Percentiles rank a stretch among this genome's conserved stretches.
Evolutionary conservation across 2,329 filamentous ascomycete genomes (phyloP).

Genomic region (Verticillium tricorpus): DNA sequence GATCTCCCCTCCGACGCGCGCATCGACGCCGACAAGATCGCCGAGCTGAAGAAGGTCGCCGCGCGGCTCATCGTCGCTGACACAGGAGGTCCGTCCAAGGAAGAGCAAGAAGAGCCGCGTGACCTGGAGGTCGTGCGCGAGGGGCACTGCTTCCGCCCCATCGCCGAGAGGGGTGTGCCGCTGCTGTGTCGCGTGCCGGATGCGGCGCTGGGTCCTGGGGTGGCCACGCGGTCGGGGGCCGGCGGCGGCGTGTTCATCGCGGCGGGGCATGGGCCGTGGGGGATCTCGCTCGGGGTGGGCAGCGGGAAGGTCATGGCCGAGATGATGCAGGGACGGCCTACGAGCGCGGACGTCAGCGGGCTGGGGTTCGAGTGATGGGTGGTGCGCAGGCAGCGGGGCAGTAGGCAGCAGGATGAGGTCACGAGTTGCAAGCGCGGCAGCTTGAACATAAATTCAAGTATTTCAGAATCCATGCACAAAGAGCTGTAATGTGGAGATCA

Average conservation of each 20-base stretch:
- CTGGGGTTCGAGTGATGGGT: conserved; percentile 25
- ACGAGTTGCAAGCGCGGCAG: not conserved
- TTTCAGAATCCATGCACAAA: too few relatives aligned
- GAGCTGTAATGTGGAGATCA: too few relatives aligned
- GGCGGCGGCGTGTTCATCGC: conserved; percentile 66
- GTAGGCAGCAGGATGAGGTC: not conserved
- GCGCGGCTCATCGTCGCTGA: conserved; percentile 34
- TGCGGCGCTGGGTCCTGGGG: conserved; percentile 43
- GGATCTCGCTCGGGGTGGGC: conserved; percentile 59
- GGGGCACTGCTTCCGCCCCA: conserved; percentile 69
- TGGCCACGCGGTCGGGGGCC: conserved; percentile 32
- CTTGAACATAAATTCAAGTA: too few relatives aligned
- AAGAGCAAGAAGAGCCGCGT: conserved; percentile 28
- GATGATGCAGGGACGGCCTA: conserved; percentile 55
- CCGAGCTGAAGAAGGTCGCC: conserved; percentile 44
- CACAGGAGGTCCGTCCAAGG: conserved; percentile 18
- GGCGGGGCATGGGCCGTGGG: conserved; percentile 74
- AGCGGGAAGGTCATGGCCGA: conserved; percentile 69
- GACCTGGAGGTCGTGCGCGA: conserved; percentile 60
- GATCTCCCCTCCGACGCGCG: conserved; percentile 43
- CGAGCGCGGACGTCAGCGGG: conserved; percentile 55
- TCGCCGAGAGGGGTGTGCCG: conserved; percentile 59
- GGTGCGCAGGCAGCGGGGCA: too few relatives aligned
- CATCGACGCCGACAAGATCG: conserved; percentile 37
- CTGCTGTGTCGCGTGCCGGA: conserved; percentile 57